These are phyloP conservation scores for Margaritispora aquatica DNA, from an alignment of 495 filamentous ascomycete genomes.

Conservation along the genomic window DNA sequence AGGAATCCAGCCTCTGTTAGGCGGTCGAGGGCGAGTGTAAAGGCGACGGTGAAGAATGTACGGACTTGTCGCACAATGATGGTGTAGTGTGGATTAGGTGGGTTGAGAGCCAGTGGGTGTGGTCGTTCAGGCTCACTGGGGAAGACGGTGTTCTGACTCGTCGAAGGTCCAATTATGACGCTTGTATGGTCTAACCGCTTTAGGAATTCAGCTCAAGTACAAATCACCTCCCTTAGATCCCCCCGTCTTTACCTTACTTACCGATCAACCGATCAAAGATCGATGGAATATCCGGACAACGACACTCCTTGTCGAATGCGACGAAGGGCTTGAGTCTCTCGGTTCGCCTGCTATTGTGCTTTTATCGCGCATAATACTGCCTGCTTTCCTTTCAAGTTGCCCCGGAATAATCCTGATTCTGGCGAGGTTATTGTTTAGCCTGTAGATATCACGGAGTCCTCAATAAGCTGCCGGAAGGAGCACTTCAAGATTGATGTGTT, in stretches of 20 bases:
- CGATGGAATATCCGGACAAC: not conserved
- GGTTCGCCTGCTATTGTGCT: conserved; percentile 7
- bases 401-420: conserved; percentile 2
- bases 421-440: conserved; percentile 1
- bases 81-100: conserved; percentile 16
- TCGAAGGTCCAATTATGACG: not conserved
- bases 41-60: conserved; percentile 4
- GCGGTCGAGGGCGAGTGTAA: conserved; percentile 13
- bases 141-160: not conserved
- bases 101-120: conserved; percentile 12
- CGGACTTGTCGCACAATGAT: conserved; percentile 15
- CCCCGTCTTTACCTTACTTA: no score
- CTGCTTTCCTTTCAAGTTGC: not conserved
- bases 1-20: conserved; percentile 21
- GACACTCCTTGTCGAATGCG: not conserved
- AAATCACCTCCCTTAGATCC: no score
- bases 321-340: conserved; percentile 4
- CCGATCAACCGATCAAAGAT: not conserved
- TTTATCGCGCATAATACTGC: not conserved
- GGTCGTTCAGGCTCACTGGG: not conserved
- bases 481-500: not conserved
- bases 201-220: no score
- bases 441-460: conserved; percentile 1
- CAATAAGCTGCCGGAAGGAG: not conserved
- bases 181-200: not conserved